Conservation (phyloP, 2,329 filamentous ascomycete genomes). For the Huntiella omanensis region DNA sequence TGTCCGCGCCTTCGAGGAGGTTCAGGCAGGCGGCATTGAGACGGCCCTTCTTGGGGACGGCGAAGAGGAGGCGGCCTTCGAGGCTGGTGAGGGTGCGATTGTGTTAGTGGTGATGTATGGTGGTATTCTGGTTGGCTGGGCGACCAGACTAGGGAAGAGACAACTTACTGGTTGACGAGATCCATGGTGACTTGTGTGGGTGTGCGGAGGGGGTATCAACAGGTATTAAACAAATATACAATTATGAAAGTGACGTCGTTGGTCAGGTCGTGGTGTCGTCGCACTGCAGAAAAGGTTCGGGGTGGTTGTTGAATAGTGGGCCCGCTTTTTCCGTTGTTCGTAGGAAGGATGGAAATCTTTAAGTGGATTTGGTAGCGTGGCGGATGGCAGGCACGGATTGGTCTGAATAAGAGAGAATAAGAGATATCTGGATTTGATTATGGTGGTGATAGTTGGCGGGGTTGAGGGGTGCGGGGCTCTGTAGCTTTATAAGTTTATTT, state of each 20-base stretch:
- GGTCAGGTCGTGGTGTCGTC: background rate
- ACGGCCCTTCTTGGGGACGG: conserved; percentile 97
- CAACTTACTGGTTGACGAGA: conserved; percentile 40
- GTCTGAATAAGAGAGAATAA: too few relatives aligned
- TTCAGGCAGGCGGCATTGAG: conserved; percentile 77
- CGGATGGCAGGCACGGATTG: background rate
- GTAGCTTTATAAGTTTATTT: background rate
- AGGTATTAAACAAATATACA: background rate
- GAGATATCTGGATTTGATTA: too few relatives aligned
- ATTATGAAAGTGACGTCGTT: background rate
- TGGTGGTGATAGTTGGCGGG: background rate
- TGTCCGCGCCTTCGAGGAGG: conserved; percentile 80
- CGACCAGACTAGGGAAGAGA: background rate
- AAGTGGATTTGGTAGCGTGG: background rate
- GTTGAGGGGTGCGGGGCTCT: background rate
- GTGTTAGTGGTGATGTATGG: background rate
- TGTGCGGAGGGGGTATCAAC: background rate
- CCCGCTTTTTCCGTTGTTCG: background rate
- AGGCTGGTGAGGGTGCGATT: conserved; percentile 34
- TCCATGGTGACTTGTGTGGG: conserved; percentile 25
- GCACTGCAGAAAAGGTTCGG: background rate
- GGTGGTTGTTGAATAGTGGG: too few relatives aligned
- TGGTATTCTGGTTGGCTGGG: background rate
- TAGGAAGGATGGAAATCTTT: background rate
- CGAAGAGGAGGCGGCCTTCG: conserved; percentile 83